Evolutionary conservation across 208 protist genomes (phyloP).

Genomic region (Crithidia brevicula): DNA sequence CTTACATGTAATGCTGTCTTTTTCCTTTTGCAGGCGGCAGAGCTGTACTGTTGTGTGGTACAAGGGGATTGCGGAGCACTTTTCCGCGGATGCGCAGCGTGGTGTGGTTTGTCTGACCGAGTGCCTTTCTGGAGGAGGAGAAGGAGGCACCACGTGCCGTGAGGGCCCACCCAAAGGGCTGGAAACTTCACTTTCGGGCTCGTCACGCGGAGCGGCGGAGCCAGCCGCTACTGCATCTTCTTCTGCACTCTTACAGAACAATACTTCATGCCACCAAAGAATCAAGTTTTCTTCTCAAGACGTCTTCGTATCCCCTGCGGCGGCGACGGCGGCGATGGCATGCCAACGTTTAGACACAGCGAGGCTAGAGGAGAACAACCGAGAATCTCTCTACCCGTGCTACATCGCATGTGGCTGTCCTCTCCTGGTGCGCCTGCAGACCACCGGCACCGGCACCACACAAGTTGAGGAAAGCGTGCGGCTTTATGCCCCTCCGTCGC

Average conservation of each 20-base stretch:
- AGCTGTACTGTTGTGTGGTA: slow-evolving; percentile 8
- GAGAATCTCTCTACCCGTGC: slow-evolving; percentile 22
- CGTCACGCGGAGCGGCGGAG: too few relatives aligned
- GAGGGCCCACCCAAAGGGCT: too few relatives aligned
- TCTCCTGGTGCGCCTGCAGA: neutral
- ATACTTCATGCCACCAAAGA: neutral
- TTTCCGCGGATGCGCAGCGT: slow-evolving; percentile 29
- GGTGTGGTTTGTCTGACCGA: slow-evolving; percentile 15
- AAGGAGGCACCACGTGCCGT: neutral
- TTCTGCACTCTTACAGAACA: neutral
- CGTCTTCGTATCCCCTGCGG: slow-evolving; percentile 6
- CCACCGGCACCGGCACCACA: neutral
- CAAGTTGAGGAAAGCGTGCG: neutral
- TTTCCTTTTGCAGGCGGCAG: neutral
- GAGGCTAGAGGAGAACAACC: neutral
- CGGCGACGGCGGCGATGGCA: too few relatives aligned
- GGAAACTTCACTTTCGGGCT: too few relatives aligned
- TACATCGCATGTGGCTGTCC: slow-evolving; percentile 25
- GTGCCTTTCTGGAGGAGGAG: neutral
- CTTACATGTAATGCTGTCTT: neutral
- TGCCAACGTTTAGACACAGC: too few relatives aligned
- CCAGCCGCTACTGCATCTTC: neutral
- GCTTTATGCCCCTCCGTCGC: neutral
- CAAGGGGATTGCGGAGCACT: slow-evolving; percentile 12
- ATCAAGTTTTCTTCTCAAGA: slow-evolving; percentile 19